Base-by-base conservation (phyloP, 331 rosid species). In the Saraca asoca region DNA sequence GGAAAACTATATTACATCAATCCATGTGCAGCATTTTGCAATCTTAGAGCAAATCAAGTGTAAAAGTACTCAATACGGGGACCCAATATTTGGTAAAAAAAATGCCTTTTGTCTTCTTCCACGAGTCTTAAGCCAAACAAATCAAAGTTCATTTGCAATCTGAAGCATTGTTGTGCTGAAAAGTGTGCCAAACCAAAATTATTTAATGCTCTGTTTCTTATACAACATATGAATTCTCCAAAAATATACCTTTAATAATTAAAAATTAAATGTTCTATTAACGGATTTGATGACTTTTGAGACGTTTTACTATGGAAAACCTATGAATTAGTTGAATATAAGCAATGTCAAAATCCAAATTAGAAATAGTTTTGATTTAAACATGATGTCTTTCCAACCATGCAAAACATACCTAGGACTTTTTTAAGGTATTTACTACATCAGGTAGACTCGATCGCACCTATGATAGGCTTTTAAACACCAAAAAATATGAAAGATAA, bases 151-250 rank as follows among this genome's bases (percentile, higher is more conserved):
- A 57, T 52, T 71, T 52, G 48, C 73, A 69, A 9, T 42, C 43
- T 37, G 43, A 72, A 80, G 57, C 51, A 14, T 31, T 68, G 79
- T 72, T 75, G 9, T 33, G 13, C 62, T 66, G 46, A 67, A 79
- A 57, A 75, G 62, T 56, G 11, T 7, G 43, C 7, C 29, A 73
- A 51, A 66, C 45, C 2, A 24, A 24, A 24, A 24, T 24, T 24
- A 24, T 24, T 24, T 24, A 59, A 46, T n/a, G 58, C 57, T 31
- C 2, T 20, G 81, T 50, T 57, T 42, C 44, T 62, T 77, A 46
- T 60, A 77, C 81, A 75, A 81, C 77, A 74, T 67, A 72, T 58
- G 58, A 54, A 64, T 72, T 53, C 68, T 72, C 53, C 58, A 61
- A 70, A 52, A n/a, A n/a, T n/a, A n/a, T n/a, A n/a, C 58, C 43